Conservation (phyloP, 1,284 basidiomycete genomes). For the Trichosporon coremiiforme region DNA sequence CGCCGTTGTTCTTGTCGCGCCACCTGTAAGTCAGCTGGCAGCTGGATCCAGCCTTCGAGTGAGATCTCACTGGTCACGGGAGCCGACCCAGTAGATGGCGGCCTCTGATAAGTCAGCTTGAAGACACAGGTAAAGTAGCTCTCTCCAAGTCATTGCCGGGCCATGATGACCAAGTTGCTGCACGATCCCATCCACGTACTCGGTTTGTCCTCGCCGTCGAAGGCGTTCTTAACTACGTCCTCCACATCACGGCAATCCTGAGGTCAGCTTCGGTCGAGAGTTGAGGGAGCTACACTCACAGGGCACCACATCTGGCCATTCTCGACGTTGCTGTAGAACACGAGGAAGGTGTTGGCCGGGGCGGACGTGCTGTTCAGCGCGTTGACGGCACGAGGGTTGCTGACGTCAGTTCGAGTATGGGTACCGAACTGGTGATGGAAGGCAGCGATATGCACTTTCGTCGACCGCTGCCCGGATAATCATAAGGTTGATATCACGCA, state of each 20-base stretch:
- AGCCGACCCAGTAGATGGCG: constrained; percentile 73
- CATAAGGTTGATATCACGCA: neutral
- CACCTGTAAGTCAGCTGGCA: constrained; percentile 60
- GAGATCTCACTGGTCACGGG: constrained; percentile 66
- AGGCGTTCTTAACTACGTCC: constrained; percentile 62
- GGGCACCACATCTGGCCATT: constrained; percentile 58
- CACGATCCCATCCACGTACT: constrained; percentile 38
- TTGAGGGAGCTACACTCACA: constrained; percentile 38
- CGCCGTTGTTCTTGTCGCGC: constrained; percentile 66
- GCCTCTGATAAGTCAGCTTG: constrained; percentile 54
- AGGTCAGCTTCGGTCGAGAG: neutral
- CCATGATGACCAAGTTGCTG: too few species aligned
- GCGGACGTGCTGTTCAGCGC: constrained; percentile 47
- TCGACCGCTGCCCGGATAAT: too few species aligned
- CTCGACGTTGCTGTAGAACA: constrained; percentile 56
- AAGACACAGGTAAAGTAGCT: too few species aligned
- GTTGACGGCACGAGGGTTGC: constrained; percentile 52
- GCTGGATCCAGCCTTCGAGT: neutral
- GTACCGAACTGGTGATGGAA: too few species aligned
- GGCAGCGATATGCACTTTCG: too few species aligned
- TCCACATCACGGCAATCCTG: constrained; percentile 77
- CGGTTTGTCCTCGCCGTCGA: constrained; percentile 62
- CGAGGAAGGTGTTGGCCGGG: constrained; percentile 48
- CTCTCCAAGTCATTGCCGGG: too few species aligned
- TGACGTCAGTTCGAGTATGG: constrained; percentile 22